Conservation (phyloP, 352 stramenopile species). For the Globisporangium canariense region DNA sequence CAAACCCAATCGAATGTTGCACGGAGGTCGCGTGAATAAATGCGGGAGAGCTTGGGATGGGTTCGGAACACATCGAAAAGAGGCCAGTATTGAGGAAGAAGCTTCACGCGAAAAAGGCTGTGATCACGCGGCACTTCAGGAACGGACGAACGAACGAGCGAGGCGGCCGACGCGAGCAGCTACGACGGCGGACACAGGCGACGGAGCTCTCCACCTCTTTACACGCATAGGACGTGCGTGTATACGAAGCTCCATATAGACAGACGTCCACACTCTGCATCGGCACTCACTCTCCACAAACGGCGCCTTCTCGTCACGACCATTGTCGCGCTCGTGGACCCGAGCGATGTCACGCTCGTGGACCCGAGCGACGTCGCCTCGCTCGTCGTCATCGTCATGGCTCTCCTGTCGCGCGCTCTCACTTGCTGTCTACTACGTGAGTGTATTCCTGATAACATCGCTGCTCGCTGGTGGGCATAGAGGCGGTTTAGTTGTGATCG, state of each 20-base stretch:
- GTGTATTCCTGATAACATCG: neutral
- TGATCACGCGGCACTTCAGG: neutral
- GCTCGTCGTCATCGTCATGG: constrained; percentile 2
- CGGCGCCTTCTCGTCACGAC: neutral
- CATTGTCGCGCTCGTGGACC: neutral
- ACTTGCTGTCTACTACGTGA: neutral
- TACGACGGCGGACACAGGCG: neutral
- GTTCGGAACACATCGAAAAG: neutral
- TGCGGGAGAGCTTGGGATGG: too few species aligned
- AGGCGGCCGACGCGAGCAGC: neutral
- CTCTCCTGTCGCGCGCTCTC: neutral
- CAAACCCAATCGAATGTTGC: neutral
- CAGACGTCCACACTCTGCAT: neutral
- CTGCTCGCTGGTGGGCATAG: neutral
- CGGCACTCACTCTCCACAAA: neutral
- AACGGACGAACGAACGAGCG: neutral
- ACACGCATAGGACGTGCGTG: neutral
- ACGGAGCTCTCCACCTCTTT: neutral
- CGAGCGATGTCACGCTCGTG: neutral
- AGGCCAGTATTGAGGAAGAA: neutral
- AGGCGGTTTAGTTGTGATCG: neutral
- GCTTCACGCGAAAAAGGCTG: neutral
- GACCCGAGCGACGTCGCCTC: neutral
- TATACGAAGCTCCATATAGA: neutral
- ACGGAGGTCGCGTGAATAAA: neutral